Conservation (phyloP, 352 stramenopile species). For the Globisporangium middletonii region DNA sequence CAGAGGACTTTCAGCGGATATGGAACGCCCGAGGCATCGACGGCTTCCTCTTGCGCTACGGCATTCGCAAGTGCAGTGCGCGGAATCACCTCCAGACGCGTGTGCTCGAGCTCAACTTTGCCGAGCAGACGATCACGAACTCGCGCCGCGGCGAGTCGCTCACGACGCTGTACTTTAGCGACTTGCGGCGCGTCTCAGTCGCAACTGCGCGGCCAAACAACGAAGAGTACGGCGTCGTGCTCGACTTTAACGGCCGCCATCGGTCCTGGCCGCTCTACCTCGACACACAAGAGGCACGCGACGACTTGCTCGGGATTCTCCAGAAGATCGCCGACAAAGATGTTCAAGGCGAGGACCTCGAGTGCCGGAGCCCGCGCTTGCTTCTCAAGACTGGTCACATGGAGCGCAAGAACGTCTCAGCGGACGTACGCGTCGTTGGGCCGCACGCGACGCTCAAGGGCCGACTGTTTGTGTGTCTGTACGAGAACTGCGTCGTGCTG, state of each 20-base stretch:
- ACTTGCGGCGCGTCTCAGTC: slow-evolving; percentile 42
- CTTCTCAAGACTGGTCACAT: slow-evolving; percentile 69
- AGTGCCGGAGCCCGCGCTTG: slow-evolving; percentile 59
- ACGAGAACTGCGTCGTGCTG: slow-evolving; percentile 76
- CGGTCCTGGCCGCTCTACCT: slow-evolving; percentile 76
- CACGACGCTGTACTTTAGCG: slow-evolving; percentile 69
- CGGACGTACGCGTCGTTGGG: slow-evolving; percentile 27
- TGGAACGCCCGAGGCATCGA: slow-evolving; percentile 79
- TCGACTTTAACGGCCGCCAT: slow-evolving; percentile 59
- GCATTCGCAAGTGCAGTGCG: slow-evolving; percentile 72
- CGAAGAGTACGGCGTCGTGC: slow-evolving; percentile 63
- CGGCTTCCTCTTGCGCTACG: slow-evolving; percentile 77
- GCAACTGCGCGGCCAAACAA: slow-evolving; percentile 30
- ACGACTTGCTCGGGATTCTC: slow-evolving; percentile 68
- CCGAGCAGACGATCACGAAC: slow-evolving; percentile 77
- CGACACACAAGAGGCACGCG: slow-evolving; percentile 60
- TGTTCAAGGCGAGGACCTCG: slow-evolving; percentile 55
- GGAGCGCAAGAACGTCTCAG: slow-evolving; percentile 51
- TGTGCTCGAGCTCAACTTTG: slow-evolving; percentile 84
- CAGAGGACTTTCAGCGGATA: slow-evolving; percentile 59
- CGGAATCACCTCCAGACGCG: slow-evolving; percentile 79
- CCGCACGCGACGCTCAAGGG: slow-evolving; percentile 72
- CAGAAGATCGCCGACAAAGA: slow-evolving; percentile 67
- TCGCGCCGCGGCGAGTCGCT: slow-evolving; percentile 73
- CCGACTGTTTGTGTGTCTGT: slow-evolving; percentile 65